These are phyloP conservation scores for Vigna hirtella DNA, from an alignment of 306 rosid species.

Conservation along the genomic window DNA sequence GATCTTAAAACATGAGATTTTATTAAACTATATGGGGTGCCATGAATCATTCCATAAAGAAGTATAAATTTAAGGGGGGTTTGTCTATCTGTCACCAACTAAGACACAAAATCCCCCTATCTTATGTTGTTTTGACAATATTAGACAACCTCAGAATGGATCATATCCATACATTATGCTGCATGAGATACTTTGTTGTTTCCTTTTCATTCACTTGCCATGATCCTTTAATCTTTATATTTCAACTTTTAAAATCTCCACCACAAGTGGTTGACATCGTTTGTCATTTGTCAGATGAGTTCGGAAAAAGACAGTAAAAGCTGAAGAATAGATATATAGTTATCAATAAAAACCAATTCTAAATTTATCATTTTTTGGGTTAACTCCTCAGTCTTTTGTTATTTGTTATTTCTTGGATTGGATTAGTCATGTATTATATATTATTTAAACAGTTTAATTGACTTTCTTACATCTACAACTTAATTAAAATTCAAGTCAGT, in stretches of 20 bases:
- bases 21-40: background rate
- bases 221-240: background rate
- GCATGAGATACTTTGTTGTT: background rate
- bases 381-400: background rate
- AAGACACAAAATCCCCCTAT: background rate
- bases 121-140: slow-evolving; percentile 23
- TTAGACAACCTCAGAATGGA: background rate
- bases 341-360: background rate
- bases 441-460: too few species aligned
- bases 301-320: background rate
- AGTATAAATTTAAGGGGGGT: background rate
- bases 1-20: background rate
- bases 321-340: background rate
- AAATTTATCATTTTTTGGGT: slow-evolving; percentile 3
- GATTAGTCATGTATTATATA: too few species aligned
- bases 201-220: slow-evolving; percentile 7
- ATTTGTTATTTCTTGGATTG: too few species aligned
- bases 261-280: slow-evolving; percentile 35
- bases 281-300: slow-evolving; percentile 37
- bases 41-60: background rate
- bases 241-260: slow-evolving; percentile 24
- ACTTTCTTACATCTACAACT: too few species aligned
- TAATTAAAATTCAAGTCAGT: too few species aligned
- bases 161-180: background rate
- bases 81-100: slow-evolving; percentile 37